Evolutionary conservation across 2,329 filamentous ascomycete species (phyloP).

Genomic region (Arthroderma uncinatum): DNA sequence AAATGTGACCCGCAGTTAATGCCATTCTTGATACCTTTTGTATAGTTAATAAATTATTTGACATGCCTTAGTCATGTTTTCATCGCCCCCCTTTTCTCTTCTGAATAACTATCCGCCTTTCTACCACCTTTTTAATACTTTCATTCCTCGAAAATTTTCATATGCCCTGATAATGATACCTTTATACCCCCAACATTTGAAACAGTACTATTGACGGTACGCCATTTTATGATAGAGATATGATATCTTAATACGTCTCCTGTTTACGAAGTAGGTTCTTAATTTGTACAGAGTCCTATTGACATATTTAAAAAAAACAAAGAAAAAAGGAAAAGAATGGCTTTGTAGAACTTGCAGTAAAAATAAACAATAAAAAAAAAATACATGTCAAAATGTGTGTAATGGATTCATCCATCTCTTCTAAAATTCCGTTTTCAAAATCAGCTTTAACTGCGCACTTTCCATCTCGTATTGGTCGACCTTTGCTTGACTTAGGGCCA

Average conservation of each 20-base stretch:
- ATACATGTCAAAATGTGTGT: not conserved
- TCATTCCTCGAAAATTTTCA: not conserved
- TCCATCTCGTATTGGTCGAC: conserved; percentile 64
- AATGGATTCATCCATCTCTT: not conserved
- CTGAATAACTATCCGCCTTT: not conserved
- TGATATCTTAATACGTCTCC: no score
- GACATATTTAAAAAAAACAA: no score
- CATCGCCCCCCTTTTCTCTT: not conserved
- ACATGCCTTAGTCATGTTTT: not conserved
- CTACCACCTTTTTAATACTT: not conserved
- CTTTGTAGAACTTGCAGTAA: no score
- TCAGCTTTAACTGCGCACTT: conserved; percentile 59
- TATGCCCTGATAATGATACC: not conserved
- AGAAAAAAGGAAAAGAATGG: no score
- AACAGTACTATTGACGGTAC: no score
- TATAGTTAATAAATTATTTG: not conserved
- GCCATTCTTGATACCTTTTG: not conserved
- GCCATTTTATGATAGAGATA: no score
- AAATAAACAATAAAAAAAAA: not conserved
- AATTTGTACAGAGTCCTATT: no score
- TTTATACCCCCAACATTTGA: no score
- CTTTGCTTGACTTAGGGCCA: conserved; percentile 62
- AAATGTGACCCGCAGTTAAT: not conserved
- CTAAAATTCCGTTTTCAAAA: conserved; percentile 43
- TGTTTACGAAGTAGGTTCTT: no score